Percentiles rank a stretch among this genome's conserved stretches.
Evolutionary conservation across 768 basidiomycete genomes (phyloP).

Genomic region (Auriscalpium microsporum): DNA sequence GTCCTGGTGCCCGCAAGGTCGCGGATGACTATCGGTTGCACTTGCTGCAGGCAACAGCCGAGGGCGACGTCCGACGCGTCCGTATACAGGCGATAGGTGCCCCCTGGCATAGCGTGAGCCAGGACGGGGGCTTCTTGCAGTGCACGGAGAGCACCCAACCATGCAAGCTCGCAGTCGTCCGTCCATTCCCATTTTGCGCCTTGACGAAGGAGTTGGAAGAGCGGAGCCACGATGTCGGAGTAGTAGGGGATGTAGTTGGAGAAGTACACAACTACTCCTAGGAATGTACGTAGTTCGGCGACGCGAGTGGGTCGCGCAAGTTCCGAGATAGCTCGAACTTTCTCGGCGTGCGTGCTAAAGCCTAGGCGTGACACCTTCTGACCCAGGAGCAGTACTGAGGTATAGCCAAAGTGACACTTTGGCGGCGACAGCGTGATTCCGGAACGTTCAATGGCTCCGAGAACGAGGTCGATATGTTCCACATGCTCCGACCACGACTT

Average conservation of each 20-base stretch:
- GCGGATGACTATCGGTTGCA: slow-evolving; percentile 16
- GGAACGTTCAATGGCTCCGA: slow-evolving; percentile 3
- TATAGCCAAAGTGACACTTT: not conserved
- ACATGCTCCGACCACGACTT: slow-evolving; percentile 23
- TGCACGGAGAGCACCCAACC: slow-evolving; percentile 20
- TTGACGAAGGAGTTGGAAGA: slow-evolving; percentile 27
- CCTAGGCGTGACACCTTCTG: slow-evolving; percentile 15
- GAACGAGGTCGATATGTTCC: slow-evolving; percentile 10
- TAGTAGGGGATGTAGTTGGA: slow-evolving; percentile 28
- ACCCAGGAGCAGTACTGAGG: not conserved
- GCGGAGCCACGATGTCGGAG: slow-evolving; percentile 24
- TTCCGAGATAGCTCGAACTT: slow-evolving; percentile 16
- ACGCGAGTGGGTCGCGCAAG: too few species aligned
- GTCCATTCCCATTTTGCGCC: slow-evolving; percentile 18
- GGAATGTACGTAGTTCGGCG: too few species aligned
- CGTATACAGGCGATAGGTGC: slow-evolving; percentile 28
- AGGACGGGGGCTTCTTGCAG: slow-evolving; percentile 25
- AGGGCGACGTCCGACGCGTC: slow-evolving; percentile 22
- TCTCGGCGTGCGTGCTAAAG: slow-evolving; percentile 12
- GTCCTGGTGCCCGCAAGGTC: slow-evolving; percentile 18
- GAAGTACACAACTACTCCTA: too few species aligned
- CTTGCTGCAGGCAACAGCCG: slow-evolving; percentile 17
- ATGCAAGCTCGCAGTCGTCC: slow-evolving; percentile 20
- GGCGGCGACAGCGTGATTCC: not conserved
- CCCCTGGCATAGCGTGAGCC: slow-evolving; percentile 22